Base-by-base conservation (phyloP, 148 eudicot species). In the Vaccinium corymbosum region DNA sequence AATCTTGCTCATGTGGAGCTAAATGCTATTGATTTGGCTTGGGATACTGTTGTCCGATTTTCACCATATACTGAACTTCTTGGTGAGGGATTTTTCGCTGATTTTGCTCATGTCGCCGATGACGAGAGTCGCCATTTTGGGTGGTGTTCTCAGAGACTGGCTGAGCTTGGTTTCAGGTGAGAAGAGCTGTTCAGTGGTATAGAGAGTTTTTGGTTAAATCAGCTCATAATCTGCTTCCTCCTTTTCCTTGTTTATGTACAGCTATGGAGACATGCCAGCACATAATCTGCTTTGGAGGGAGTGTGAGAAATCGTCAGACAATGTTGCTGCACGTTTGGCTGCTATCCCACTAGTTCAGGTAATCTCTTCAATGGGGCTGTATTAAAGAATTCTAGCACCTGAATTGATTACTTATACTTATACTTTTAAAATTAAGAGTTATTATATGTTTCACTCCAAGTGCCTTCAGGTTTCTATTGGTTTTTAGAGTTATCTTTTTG, bases 1-100 rank as follows among this genome's bases (percentile, higher is more conserved):
- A 96, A 92, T 89, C 94, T 96, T 81, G 98, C 98, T 85, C 98
- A 96, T 88, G 98, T 96, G 81, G 98, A 96, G 92, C 92, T 96
- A 48, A 96, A 96, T 86, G 98, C 98, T 56, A 94, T 95, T 81
- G 95, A 94, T 80, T 90, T 95, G 90, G 98, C 98, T 52, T 95
- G 98, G 98, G 98, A 95, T 83, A 95, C 98, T 50, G 98, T 95
- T 80, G 98, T 95, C 80, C 94, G 98, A 72, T 96, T 96, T 85
- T 96, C 98, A 42, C 94, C 98, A 16, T 90, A 89, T 29, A 46
- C 70, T 72, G 92, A 94, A 70, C 88, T 91, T 82, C 93, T 96
- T 73, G 98, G 94, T 7, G 93, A 94, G 77, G 93, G 90, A 0
- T 94, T 94, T 84, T 94, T 93, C 81, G 93, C 90, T 81, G 98